These are phyloP conservation scores for Aspergillus clavatus DNA, from an alignment of 2,329 filamentous ascomycete genomes.

Conservation along the genomic window DNA sequence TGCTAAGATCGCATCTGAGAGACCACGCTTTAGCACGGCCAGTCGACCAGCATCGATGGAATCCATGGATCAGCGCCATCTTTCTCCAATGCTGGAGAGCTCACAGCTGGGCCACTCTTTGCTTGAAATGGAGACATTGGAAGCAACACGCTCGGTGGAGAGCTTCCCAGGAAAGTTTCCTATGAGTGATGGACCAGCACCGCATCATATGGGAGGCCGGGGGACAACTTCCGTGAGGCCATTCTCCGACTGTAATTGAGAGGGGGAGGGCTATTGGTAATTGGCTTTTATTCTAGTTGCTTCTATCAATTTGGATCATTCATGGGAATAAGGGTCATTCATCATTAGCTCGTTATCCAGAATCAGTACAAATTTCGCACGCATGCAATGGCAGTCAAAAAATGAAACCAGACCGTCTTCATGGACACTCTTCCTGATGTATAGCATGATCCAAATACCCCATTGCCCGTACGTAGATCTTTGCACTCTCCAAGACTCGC, in stretches of 20 bases:
- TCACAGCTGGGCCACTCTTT: slow-evolving; percentile 7
- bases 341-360: neutral
- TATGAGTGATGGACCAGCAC: slow-evolving; percentile 25
- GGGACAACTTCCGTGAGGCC: slow-evolving; percentile 26
- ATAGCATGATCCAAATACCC: slow-evolving; percentile 32
- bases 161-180: slow-evolving; percentile 32
- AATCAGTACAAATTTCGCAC: too few species aligned
- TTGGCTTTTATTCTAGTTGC: too few species aligned
- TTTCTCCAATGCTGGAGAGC: slow-evolving; percentile 1
- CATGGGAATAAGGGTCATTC: neutral
- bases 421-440: slow-evolving; percentile 18
- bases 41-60: slow-evolving; percentile 12
- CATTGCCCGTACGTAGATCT: slow-evolving; percentile 59
- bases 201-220: slow-evolving; percentile 18
- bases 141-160: slow-evolving; percentile 21
- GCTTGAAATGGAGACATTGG: slow-evolving; percentile 11
- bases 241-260: slow-evolving; percentile 22
- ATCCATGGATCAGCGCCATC: slow-evolving; percentile 3
- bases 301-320: too few species aligned
- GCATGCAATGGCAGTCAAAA: too few species aligned
- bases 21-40: slow-evolving; percentile 6
- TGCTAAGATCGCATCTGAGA: slow-evolving; percentile 10
- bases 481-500: slow-evolving; percentile 69
- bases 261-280: neutral
- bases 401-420: too few species aligned